A percentile compares a stretch with the other conserved stretches of the same genome.
phyloP scores from a whole-genome alignment of 257 asterid species.

The Euphrasia confusa region DNA sequence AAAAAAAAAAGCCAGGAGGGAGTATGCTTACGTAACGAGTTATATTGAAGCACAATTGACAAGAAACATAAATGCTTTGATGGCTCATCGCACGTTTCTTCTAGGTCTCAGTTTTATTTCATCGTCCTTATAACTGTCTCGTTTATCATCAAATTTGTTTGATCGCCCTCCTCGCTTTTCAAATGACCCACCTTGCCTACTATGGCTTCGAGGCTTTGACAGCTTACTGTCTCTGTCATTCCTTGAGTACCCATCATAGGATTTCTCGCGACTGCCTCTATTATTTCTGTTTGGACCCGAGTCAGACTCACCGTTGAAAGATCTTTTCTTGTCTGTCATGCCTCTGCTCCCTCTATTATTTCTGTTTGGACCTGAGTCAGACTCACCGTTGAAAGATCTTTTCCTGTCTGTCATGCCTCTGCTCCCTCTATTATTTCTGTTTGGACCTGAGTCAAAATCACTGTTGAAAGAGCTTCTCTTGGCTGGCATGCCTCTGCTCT shows the following conservation, averaged over 20 bases:
- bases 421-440: slow-evolving; percentile 33
- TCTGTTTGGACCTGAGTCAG: slow-evolving; percentile 32
- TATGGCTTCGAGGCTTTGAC: slow-evolving; percentile 1
- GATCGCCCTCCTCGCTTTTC: slow-evolving; percentile 2
- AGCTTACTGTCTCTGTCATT: background rate
- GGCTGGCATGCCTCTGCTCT: slow-evolving; percentile 25
- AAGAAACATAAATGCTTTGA: background rate
- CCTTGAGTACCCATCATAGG: slow-evolving; percentile 17
- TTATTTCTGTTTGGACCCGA: slow-evolving; percentile 35
- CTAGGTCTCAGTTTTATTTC: slow-evolving; percentile 58
- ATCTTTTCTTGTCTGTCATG: slow-evolving; percentile 24
- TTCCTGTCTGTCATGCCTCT: slow-evolving; percentile 28
- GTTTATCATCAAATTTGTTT: background rate
- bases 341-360: slow-evolving; percentile 35
- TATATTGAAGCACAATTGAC: background rate
- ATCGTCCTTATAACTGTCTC: slow-evolving; percentile 46
- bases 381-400: slow-evolving; percentile 29
- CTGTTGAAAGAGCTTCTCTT: slow-evolving; percentile 27
- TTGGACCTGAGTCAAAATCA: slow-evolving; percentile 31
- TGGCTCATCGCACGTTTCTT: slow-evolving; percentile 54
- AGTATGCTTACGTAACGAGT: background rate
- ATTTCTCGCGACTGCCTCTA: slow-evolving; percentile 33
- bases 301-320: slow-evolving; percentile 26
- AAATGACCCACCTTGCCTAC: slow-evolving; percentile 6
- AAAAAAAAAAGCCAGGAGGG: background rate